Evolutionary conservation across 2,329 filamentous ascomycete genomes (phyloP).

Genomic region (Exophiala bonariae): DNA sequence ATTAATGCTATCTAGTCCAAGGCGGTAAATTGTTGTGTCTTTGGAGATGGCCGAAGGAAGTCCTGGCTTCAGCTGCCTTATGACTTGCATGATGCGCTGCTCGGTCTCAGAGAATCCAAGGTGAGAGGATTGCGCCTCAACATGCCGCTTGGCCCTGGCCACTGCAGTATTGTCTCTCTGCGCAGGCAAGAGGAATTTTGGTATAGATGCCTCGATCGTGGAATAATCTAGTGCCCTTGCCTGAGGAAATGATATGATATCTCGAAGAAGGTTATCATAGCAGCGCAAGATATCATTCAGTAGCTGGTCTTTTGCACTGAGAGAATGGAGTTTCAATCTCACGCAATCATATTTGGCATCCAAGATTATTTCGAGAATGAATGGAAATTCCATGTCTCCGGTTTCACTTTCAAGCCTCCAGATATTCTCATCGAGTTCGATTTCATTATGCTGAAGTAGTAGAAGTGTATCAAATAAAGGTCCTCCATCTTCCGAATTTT

Average conservation of each 20-base stretch:
- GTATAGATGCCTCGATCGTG: conserved; percentile 3
- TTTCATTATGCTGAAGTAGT: conserved; percentile 67
- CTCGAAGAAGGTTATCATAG: conserved; percentile 35
- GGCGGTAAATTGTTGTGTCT: conserved; percentile 74
- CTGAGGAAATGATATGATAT: conserved; percentile 30
- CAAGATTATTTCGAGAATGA: conserved; percentile 75
- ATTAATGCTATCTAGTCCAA: conserved; percentile 91
- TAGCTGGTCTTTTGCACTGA: conserved; percentile 34
- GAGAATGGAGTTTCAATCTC: conserved; percentile 62
- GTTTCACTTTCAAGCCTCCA: conserved; percentile 54
- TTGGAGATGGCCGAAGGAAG: conserved; percentile 5
- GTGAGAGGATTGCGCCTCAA: neutral
- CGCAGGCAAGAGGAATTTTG: neutral
- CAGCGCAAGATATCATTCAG: conserved; percentile 23
- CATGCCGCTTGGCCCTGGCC: neutral
- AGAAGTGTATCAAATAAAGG: conserved; percentile 78
- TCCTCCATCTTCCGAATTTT: conserved; percentile 45
- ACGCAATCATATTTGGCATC: conserved; percentile 54
- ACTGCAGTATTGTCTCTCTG: neutral
- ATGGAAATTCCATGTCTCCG: conserved; percentile 63
- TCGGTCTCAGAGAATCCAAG: conserved; percentile 8
- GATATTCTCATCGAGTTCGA: conserved; percentile 45
- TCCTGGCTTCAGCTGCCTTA: conserved; percentile 14
- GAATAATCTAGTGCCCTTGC: conserved; percentile 17
- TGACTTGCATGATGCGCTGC: conserved; percentile 7